Percentiles rank a stretch among this genome's conserved stretches.
Conservation (phyloP, 176 grass and related monocot species). For the Otatea glauca region DNA sequence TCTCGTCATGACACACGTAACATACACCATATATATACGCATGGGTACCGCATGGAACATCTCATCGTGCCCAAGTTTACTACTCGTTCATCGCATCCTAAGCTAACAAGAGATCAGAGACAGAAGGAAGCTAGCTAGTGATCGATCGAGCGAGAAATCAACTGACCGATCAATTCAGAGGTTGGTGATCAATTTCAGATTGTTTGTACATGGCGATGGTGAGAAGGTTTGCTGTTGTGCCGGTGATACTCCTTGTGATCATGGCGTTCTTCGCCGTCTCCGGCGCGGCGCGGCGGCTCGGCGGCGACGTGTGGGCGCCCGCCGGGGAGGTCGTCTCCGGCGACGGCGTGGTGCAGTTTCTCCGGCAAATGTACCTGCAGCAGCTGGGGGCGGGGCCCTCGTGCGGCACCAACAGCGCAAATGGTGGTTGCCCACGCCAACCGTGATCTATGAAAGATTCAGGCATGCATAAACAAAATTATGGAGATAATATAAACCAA, state of each 20-base stretch:
- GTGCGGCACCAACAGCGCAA: constrained; percentile 47
- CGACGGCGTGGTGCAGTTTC: background rate
- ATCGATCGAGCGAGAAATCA: background rate
- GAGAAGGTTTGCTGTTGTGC: background rate
- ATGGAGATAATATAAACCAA: background rate
- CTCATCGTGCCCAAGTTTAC: constrained; percentile 7
- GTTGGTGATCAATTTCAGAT: background rate
- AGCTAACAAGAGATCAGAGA: background rate
- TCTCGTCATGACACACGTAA: constrained; percentile 30
- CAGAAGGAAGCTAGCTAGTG: background rate
- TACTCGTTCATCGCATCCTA: background rate
- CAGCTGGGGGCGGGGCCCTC: constrained; percentile 35
- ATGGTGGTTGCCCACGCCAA: constrained; percentile 34
- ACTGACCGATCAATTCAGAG: background rate
- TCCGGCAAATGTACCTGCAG: constrained; percentile 43
- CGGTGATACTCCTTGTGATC: background rate
- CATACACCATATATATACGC: constrained; percentile 3
- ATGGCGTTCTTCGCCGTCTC: background rate
- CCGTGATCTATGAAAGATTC: constrained; percentile 30
- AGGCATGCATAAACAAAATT: background rate
- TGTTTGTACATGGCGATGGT: background rate
- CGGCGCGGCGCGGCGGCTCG: background rate
- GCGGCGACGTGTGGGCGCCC: background rate
- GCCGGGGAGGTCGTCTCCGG: background rate
- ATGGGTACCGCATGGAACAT: background rate